phyloP scores from a whole-genome alignment of 2,329 filamentous ascomycete species.

The Colletotrichum sp. region DNA sequence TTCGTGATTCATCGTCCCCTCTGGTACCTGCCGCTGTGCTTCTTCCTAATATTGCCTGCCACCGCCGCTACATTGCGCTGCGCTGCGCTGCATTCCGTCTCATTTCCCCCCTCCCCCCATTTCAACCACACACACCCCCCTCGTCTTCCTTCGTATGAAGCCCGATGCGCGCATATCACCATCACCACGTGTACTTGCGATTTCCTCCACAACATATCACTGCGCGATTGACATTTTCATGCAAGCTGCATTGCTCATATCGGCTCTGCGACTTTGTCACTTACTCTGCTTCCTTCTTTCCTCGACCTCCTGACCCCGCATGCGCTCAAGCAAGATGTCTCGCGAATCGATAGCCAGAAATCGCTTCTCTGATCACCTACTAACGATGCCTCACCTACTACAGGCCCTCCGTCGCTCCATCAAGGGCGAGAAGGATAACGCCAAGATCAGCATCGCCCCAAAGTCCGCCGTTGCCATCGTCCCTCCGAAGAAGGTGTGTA shows the following conservation, averaged over 20 bases:
- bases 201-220: not conserved
- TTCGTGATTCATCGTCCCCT: constrained; percentile 14
- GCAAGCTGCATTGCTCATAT: not conserved
- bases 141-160: not conserved
- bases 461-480: constrained; percentile 90
- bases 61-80: not conserved
- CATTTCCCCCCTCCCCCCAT: not conserved
- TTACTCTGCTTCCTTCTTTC: constrained; percentile 13
- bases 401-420: constrained; percentile 86
- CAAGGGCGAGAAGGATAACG: constrained; percentile 84
- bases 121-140: not conserved
- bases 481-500: constrained; percentile 86
- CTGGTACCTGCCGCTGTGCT: constrained; percentile 1
- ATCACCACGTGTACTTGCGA: not conserved
- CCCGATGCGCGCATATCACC: not conserved
- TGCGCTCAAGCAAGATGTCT: constrained; percentile 14
- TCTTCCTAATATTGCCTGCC: not conserved
- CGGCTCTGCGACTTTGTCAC: not conserved
- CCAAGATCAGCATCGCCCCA: constrained; percentile 77
- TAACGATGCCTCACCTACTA: constrained; percentile 49
- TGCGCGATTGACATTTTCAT: not conserved
- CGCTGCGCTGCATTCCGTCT: not conserved
- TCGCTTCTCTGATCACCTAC: constrained; percentile 25
- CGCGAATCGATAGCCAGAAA: constrained; percentile 17
- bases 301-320: constrained; percentile 14